Evolutionary conservation across 225 moss, liverwort and hornwort genomes (phyloP).

Genomic region (Marchantia polymorpha): DNA sequence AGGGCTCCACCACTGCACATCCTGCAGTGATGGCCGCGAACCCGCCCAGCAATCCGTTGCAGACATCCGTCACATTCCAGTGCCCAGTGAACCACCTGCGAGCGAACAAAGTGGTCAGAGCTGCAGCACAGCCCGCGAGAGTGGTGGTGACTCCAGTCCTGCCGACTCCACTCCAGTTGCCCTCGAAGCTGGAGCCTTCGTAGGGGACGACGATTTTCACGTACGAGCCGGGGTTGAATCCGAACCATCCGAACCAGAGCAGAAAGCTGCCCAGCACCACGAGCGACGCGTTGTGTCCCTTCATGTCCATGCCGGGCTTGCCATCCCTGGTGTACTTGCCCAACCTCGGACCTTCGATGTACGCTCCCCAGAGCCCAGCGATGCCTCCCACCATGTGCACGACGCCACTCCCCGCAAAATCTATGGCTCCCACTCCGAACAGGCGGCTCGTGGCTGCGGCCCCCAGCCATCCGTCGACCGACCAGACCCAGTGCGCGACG

Average conservation of each 20-base stretch:
- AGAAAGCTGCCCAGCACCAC: constrained; percentile 70
- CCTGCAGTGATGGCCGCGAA: constrained; percentile 68
- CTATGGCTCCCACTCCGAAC: constrained; percentile 56
- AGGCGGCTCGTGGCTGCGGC: constrained; percentile 27
- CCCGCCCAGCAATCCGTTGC: constrained; percentile 63
- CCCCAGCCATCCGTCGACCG: constrained; percentile 50
- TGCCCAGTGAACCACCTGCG: constrained; percentile 56
- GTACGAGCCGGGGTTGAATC: constrained; percentile 67
- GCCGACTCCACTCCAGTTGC: constrained; percentile 55
- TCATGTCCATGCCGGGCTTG: constrained; percentile 34
- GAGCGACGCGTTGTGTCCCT: constrained; percentile 58
- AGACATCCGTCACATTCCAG: constrained; percentile 69
- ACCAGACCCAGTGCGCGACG: constrained; percentile 66
- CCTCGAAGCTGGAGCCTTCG: constrained; percentile 23
- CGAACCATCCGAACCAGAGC: constrained; percentile 80
- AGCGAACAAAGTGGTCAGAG: constrained; percentile 56
- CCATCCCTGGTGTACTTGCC: constrained; percentile 61
- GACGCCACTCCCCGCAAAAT: constrained; percentile 71
- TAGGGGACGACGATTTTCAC: constrained; percentile 32
- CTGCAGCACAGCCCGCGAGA: constrained; percentile 52
- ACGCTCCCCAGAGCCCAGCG: constrained; percentile 61
- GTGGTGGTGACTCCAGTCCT: constrained; percentile 66
- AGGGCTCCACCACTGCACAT: constrained; percentile 59
- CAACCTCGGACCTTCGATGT: constrained; percentile 63
- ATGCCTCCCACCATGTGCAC: constrained; percentile 80